A percentile compares a stretch with the other conserved stretches of the same genome.
phyloP scores from a whole-genome alignment of 2,329 filamentous ascomycete genomes.

The Claviceps arundinis region DNA sequence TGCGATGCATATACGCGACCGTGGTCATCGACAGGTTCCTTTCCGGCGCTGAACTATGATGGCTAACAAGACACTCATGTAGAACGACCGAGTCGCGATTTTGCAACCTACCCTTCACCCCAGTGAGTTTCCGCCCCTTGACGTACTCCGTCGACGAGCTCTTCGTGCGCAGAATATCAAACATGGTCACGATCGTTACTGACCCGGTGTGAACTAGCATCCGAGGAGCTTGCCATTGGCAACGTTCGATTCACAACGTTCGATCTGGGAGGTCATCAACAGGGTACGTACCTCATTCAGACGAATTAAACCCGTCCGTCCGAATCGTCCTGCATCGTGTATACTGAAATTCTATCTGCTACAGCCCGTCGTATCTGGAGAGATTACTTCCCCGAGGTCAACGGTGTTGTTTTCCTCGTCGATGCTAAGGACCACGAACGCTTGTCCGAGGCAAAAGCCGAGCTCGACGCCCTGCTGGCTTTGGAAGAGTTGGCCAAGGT shows the following conservation, averaged over 20 bases:
- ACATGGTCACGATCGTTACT: neutral
- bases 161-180: neutral
- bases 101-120: slow-evolving; percentile 85
- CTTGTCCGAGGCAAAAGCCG: slow-evolving; percentile 85
- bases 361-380: slow-evolving; percentile 85
- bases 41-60: slow-evolving; percentile 1
- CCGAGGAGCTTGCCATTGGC: slow-evolving; percentile 83
- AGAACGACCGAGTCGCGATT: slow-evolving; percentile 89
- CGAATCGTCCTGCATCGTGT: neutral
- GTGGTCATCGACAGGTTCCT: neutral
- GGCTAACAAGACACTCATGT: slow-evolving; percentile 13
- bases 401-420: slow-evolving; percentile 93
- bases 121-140: slow-evolving; percentile 44
- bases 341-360: slow-evolving; percentile 10
- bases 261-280: slow-evolving; percentile 85
- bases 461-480: slow-evolving; percentile 85
- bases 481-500: slow-evolving; percentile 97
- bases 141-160: neutral
- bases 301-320: neutral
- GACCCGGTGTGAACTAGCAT: slow-evolving; percentile 39
- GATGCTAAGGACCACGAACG: slow-evolving; percentile 96
- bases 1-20: neutral
- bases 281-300: slow-evolving; percentile 42
- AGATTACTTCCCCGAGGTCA: slow-evolving; percentile 93
- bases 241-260: slow-evolving; percentile 93